Conservation (phyloP, 2,329 filamentous ascomycete genomes). For the Pestalotiopsis sp. region DNA sequence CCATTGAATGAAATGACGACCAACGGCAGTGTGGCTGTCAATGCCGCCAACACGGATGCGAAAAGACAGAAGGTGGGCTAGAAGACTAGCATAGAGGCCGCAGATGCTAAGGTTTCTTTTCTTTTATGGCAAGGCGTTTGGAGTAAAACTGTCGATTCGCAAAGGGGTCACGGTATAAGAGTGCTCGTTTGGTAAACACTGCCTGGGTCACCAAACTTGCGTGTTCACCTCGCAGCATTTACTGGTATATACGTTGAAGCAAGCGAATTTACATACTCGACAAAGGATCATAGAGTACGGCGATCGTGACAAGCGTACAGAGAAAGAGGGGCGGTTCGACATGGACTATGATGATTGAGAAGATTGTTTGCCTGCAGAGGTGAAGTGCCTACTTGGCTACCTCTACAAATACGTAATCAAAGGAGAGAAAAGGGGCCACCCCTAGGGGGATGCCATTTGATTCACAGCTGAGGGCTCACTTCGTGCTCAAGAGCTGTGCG, state of each 20-base stretch:
- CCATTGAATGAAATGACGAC: conserved; percentile 54
- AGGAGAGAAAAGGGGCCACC: no score
- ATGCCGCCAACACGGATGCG: conserved; percentile 39
- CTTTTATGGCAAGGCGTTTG: conserved; percentile 3
- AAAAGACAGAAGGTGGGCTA: conserved; percentile 55
- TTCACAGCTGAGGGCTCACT: no score
- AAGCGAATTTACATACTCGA: not conserved
- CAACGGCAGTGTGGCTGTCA: conserved; percentile 36
- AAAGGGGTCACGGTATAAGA: not conserved
- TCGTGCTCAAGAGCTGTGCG: no score
- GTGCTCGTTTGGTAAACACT: not conserved
- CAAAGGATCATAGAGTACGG: not conserved
- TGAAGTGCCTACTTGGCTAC: no score
- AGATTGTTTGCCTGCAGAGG: no score
- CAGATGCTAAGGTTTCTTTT: not conserved
- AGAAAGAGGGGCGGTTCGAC: no score
- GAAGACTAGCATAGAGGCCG: not conserved
- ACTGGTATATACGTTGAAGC: not conserved
- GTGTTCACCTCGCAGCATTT: not conserved
- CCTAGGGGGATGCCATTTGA: no score
- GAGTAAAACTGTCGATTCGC: not conserved
- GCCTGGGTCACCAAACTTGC: not conserved
- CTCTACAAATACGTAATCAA: no score
- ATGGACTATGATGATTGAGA: no score
- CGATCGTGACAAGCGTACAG: no score